Base-by-base conservation (phyloP, 2,329 filamentous ascomycete species). In the Aureobasidium sp. region DNA sequence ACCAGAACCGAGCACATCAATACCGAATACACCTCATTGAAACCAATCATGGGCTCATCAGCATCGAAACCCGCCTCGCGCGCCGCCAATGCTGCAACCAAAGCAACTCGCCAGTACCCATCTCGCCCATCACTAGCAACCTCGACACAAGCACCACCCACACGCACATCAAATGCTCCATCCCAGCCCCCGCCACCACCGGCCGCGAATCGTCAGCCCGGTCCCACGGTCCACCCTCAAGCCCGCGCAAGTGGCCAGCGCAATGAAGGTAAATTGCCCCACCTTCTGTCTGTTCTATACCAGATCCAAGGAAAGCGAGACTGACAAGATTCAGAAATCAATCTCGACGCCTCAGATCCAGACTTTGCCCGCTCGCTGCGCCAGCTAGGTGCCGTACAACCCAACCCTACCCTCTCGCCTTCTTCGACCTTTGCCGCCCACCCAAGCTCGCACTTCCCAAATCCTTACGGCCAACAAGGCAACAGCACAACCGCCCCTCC, bases 361-460 rank as follows among this genome's bases (percentile, higher is more conserved):
- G 77, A 81, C 69, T 93, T 81, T 83, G 89, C 92, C 79, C 87
- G 85, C 71, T 95, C 91, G 66, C 89, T 97, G 65, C 88, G 86
- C 68, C 76, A 74, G 49, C 76, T 86, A 62, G 84, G 83, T 62
- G 79, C 82, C 60, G 83, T 85, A 8, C 79, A 79, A 60, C 82
- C 82, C 33, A 80, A 79, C 63, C 82, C 82, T 2, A 83, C 82
- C 29, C 76, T 79, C 64, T 85, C 82, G 12, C 75, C 78, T 37
- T 78, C 80, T 44, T 85, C 82, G 48, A 78, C 90, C 27, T 82
- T 81, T 66, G 65, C 54, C 64, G 63, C 37, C 69, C 56, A 59
- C 33, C 56, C 57, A 9, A 69, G 64, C 68, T 69, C 66, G 6
- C 48, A 61, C 57, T 42, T 70, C 67, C 66, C 66, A 62, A 66